These are phyloP conservation scores for Colletotrichum sp. DNA, from an alignment of 2,329 filamentous ascomycete genomes.

Conservation along the genomic window DNA sequence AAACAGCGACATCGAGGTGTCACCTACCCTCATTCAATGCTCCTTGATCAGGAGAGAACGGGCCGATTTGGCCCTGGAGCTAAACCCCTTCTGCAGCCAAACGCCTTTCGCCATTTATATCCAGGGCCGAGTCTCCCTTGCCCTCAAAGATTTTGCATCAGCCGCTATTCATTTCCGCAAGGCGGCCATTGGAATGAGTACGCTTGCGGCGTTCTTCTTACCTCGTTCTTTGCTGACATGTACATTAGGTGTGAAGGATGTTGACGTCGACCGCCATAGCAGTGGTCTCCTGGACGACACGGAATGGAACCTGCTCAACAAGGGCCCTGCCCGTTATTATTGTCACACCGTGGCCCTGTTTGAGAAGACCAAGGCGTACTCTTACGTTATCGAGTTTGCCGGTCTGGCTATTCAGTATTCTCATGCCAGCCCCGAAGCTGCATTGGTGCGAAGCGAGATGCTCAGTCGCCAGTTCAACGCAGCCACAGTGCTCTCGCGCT, in stretches of 20 bases:
- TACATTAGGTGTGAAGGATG: slow-evolving; percentile 48
- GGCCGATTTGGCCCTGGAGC: slow-evolving; percentile 63
- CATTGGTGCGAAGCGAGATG: slow-evolving; percentile 69
- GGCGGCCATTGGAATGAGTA: slow-evolving; percentile 83
- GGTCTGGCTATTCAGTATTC: slow-evolving; percentile 74
- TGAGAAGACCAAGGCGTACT: slow-evolving; percentile 77
- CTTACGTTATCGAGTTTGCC: slow-evolving; percentile 85
- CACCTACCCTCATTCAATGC: slow-evolving; percentile 65
- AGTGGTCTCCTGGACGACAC: slow-evolving; percentile 75
- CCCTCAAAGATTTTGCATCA: slow-evolving; percentile 73
- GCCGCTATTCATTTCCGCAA: slow-evolving; percentile 82
- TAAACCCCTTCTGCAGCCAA: slow-evolving; percentile 60
- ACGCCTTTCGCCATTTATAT: slow-evolving; percentile 78
- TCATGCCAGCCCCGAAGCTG: slow-evolving; percentile 35
- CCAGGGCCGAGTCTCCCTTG: slow-evolving; percentile 79
- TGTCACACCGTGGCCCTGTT: slow-evolving; percentile 84
- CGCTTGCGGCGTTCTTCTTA: slow-evolving; percentile 38
- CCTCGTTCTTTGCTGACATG: slow-evolving; percentile 31
- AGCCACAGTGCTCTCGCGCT: slow-evolving; percentile 78
- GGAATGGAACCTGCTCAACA: slow-evolving; percentile 72
- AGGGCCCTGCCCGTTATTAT: slow-evolving; percentile 84
- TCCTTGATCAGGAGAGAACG: slow-evolving; percentile 64
- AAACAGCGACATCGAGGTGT: slow-evolving; percentile 70
- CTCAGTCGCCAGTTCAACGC: slow-evolving; percentile 85
- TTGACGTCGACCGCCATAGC: slow-evolving; percentile 59